Evolutionary conservation across 2,329 filamentous ascomycete genomes (phyloP), one percentile per base, ranked within the genome.

Genomic region (Coniochaeta prunicola): DNA sequence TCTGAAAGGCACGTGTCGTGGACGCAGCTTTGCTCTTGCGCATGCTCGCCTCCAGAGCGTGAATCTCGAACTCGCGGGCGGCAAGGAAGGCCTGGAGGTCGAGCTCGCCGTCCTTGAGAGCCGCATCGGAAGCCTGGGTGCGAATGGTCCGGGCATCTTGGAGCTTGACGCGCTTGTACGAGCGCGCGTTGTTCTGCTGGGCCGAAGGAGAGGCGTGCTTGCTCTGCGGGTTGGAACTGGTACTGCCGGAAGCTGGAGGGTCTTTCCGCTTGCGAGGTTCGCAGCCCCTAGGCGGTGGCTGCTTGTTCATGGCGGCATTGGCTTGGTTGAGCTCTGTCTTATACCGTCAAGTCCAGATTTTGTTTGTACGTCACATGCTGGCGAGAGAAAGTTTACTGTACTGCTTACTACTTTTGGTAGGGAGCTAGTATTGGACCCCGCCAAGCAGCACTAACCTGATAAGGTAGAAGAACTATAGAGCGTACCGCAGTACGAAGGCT

Each of bases 21-120:
- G 78, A 75, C 40, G 77, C 75, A 5, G 75, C 74, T 71, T 89
- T 92, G 53, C 90, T 88, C 36, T 83, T 85, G 58, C 82, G 80
- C 82, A 97, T 94, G 61, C 90, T 91, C 67, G 87, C 80, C 70
- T 96, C 90, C 53, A 97, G 77, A 1, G 92, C 88, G 59, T 84
- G 84, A 66, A 99, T 96, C 76, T 97, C 93, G 67, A 90, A 96
- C 69, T 96, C 88, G 61, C 92, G 89, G 12, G 91, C 87, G 65
- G 86, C 86, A 65, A 97, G 81, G 67, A 97, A 99, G 30, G 88
- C 84, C 64, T 89, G 85, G 57, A 97, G 82, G 69, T 97, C 88
- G 60, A 99, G 81, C 69, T 96, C 88, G 69, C 93, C 94, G 73
- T 89, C 85, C 56, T 79, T 78, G 26, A 83, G 72, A 7, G 79